A percentile compares a stretch with the other conserved stretches of the same genome.
Conservation (phyloP, 2,329 filamentous ascomycete species). For the Pseudodiploospora longispora region DNA sequence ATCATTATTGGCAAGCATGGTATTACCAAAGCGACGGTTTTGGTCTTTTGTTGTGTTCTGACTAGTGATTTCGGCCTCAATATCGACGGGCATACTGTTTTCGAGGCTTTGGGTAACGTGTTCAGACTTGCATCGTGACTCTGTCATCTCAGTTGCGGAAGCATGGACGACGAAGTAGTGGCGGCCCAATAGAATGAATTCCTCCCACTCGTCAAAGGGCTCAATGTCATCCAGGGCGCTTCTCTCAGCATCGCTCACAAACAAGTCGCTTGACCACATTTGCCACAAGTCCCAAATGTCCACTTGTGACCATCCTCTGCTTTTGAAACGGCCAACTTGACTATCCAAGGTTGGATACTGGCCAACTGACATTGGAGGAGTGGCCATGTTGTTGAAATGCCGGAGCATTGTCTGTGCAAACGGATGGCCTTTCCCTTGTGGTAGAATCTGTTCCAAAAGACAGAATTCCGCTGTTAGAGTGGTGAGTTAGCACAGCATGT, state of each 20-base stretch:
- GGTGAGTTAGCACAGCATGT: no score
- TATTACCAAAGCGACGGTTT: slow-evolving; percentile 53
- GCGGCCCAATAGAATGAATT: slow-evolving; percentile 74
- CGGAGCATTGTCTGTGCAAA: slow-evolving; percentile 81
- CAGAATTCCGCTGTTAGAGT: slow-evolving; percentile 62
- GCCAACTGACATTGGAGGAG: slow-evolving; percentile 65
- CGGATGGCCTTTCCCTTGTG: slow-evolving; percentile 67
- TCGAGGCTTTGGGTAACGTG: no score
- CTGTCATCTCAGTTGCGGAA: slow-evolving; percentile 9
- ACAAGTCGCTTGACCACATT: slow-evolving; percentile 64
- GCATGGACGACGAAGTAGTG: slow-evolving; percentile 79
- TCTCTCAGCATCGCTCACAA: slow-evolving; percentile 54
- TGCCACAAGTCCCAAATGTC: slow-evolving; percentile 69
- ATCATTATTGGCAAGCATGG: slow-evolving; percentile 32
- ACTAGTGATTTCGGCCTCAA: slow-evolving; percentile 8
- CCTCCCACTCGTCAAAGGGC: slow-evolving; percentile 94
- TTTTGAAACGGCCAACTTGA: slow-evolving; percentile 60
- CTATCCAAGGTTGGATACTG: slow-evolving; percentile 58
- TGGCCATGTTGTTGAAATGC: slow-evolving; percentile 75
- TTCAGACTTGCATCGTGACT: background rate
- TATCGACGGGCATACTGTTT: background rate
- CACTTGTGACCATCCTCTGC: slow-evolving; percentile 59
- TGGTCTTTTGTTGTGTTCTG: slow-evolving; percentile 11
- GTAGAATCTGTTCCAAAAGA: slow-evolving; percentile 78
- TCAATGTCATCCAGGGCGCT: slow-evolving; percentile 60